Percentiles rank a stretch among this genome's conserved stretches.
These are phyloP conservation scores for Penicillium turbatum DNA, from an alignment of 495 filamentous ascomycete genomes.

Conservation along the genomic window DNA sequence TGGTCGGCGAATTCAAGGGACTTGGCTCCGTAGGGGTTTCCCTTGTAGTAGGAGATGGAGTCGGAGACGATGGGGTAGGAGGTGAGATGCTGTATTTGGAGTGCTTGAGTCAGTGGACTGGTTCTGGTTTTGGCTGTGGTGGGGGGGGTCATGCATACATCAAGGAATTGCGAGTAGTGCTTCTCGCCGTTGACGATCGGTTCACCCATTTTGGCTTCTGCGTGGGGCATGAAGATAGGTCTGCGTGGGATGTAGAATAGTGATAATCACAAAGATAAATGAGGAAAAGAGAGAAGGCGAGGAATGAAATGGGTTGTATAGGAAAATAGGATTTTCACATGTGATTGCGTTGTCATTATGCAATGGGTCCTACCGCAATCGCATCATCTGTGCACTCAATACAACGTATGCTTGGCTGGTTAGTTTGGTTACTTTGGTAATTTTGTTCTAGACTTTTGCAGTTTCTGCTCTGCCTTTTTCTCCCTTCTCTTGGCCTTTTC, in stretches of 20 bases:
- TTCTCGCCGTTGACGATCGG: conserved; percentile 62
- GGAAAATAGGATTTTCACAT: conserved; percentile 23
- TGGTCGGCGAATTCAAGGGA: conserved; percentile 67
- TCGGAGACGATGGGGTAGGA: conserved; percentile 84
- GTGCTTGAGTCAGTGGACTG: conserved; percentile 2
- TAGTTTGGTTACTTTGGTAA: background rate
- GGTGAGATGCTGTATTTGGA: conserved; percentile 61
- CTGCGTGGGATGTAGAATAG: background rate
- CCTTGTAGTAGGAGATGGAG: conserved; percentile 69
- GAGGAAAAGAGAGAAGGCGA: conserved; percentile 5
- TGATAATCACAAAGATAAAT: conserved; percentile 8
- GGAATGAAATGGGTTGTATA: conserved; percentile 15
- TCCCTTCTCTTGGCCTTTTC: background rate
- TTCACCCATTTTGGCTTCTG: conserved; percentile 40
- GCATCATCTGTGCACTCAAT: conserved; percentile 16
- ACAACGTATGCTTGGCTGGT: conserved; percentile 6
- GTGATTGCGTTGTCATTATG: conserved; percentile 28
- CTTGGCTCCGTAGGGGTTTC: conserved; percentile 74
- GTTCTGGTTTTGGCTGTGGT: background rate
- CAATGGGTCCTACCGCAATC: conserved; percentile 24
- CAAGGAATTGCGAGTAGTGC: conserved; percentile 60
- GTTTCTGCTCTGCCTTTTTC: too few species aligned
- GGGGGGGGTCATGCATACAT: conserved; percentile 45
- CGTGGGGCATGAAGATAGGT: conserved; percentile 41
- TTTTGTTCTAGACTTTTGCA: too few species aligned